Evolutionary conservation across 768 basidiomycete genomes (phyloP), one percentile per base, ranked within the genome.

Genomic region (Hydnomerulius pinastri): DNA sequence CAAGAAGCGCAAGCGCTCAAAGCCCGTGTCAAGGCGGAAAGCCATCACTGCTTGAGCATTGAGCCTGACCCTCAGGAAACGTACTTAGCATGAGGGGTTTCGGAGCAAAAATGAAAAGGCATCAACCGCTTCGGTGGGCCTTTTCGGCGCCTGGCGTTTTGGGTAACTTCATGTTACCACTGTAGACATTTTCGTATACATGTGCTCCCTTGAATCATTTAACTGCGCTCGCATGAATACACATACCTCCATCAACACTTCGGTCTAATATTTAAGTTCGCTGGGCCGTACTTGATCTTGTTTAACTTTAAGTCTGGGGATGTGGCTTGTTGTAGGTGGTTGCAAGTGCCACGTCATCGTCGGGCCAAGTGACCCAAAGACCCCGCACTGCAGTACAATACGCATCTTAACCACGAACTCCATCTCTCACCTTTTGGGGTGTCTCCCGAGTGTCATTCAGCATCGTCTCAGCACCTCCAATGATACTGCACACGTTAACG

Each of bases 1-100:
- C 15, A 96, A 93, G 79, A 92, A 92, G 76, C 79, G 89, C 64
- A 97, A 90, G 73, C 85, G 86, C 48, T 76, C 77, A 30, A 89
- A 89, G 69, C 90, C 91, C 30, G 67, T 74, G 7, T 66, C 75
- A 32, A 79, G 83, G 65, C 79, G 90, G 57, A 80, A 74, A 64
- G 75, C 79, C 1, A 61, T 73, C 15, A 49, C 53, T 24, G 48
- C 47, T 12, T 66, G 41, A 64, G 32, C 9, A 40, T 53, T 48
- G 21, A 35, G 58, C 48, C 55, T 57, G 57, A 57, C 55, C 50
- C 59, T 39, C 40, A 4, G 29, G 23, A 25, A 23, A 24, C 6
- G 5, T 50, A 18, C 35, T 41, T 35, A 32, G 10, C 13, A 24
- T 17, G 27, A 30, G 40, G 5, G 25, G 9, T 12, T 10, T 7